Percentiles rank a stretch among this genome's conserved stretches.
Conservation (phyloP, 2,329 filamentous ascomycete species). For the Exophiala xenobiotica region DNA sequence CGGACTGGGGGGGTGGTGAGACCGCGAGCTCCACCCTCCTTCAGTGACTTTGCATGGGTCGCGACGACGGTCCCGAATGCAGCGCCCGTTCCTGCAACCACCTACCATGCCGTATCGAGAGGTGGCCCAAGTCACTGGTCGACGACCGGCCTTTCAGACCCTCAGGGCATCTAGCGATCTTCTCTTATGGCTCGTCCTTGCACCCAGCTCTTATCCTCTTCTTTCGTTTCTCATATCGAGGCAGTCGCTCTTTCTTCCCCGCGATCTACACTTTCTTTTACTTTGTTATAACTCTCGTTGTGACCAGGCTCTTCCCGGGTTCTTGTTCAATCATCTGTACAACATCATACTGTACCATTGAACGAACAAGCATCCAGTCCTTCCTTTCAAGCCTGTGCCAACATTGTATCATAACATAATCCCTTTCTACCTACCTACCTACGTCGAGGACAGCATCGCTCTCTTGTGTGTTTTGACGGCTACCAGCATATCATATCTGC, state of each 20-base stretch:
- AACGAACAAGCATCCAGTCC: constrained; percentile 32
- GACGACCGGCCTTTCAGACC: constrained; percentile 17
- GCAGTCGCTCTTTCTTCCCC: constrained; percentile 30
- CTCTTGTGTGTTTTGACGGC: constrained; percentile 13
- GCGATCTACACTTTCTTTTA: constrained; percentile 29
- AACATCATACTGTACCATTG: constrained; percentile 23
- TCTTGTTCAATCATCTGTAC: constrained; percentile 31
- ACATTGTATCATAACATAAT: constrained; percentile 27
- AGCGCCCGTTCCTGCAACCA: constrained; percentile 27
- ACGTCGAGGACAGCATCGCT: constrained; percentile 10
- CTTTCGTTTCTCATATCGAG: constrained; percentile 31
- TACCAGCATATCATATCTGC: constrained; percentile 25
- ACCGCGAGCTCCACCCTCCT: constrained; percentile 24
- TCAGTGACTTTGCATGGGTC: constrained; percentile 25
- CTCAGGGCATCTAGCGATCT: constrained; percentile 29
- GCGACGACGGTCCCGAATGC: constrained; percentile 30
- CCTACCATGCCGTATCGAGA: constrained; percentile 18
- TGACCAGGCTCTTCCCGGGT: constrained; percentile 31
- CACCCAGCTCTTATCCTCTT: constrained; percentile 27
- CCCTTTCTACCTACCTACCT: constrained; percentile 12
- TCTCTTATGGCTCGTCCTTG: constrained; percentile 31
- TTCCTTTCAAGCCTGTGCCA: constrained; percentile 31
- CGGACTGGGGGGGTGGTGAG: constrained; percentile 28
- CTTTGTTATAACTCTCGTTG: constrained; percentile 29
- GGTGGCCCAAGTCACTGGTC: constrained; percentile 27